phyloP scores from a whole-genome alignment of 2,329 filamentous ascomycete genomes.

The Huntiella decipiens region DNA sequence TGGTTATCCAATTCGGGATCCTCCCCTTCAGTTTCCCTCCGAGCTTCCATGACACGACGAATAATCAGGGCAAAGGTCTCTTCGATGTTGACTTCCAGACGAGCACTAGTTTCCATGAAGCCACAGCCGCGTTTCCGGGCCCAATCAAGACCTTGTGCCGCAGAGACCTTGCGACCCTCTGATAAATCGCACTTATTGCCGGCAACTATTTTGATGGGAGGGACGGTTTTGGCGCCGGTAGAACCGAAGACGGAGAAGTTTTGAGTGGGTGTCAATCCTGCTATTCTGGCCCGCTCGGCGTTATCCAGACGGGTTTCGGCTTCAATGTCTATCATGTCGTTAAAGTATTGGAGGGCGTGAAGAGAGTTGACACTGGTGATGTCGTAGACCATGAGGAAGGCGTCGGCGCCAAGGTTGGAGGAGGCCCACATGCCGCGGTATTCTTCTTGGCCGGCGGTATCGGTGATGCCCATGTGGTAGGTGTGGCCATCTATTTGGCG shows the following conservation, averaged over 20 bases:
- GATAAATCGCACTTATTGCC: slow-evolving; percentile 77
- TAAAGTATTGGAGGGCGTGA: slow-evolving; percentile 57
- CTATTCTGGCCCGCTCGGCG: slow-evolving; percentile 31
- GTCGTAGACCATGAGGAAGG: slow-evolving; percentile 75
- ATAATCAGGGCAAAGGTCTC: slow-evolving; percentile 65
- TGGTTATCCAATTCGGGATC: slow-evolving; percentile 21
- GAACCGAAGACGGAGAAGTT: slow-evolving; percentile 17
- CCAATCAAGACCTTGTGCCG: slow-evolving; percentile 57
- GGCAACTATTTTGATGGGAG: slow-evolving; percentile 65
- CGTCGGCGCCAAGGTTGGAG: slow-evolving; percentile 60
- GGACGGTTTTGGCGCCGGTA: slow-evolving; percentile 31
- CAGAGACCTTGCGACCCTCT: slow-evolving; percentile 47
- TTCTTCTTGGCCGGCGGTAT: slow-evolving; percentile 79
- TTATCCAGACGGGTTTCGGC: slow-evolving; percentile 49
- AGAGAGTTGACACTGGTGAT: slow-evolving; percentile 55
- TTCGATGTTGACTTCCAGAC: slow-evolving; percentile 73
- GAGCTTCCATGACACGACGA: slow-evolving; percentile 39
- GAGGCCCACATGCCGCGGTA: slow-evolving; percentile 74
- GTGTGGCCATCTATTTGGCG: slow-evolving; percentile 61
- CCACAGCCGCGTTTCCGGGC: slow-evolving; percentile 53
- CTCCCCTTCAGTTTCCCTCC: slow-evolving; percentile 30
- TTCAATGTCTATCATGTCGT: slow-evolving; percentile 71
- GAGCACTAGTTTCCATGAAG: slow-evolving; percentile 78
- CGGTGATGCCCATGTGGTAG: slow-evolving; percentile 62
- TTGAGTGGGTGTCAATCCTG: slow-evolving; percentile 19